These are phyloP conservation scores for Aaosphaeria arxii DNA, from an alignment of 2,329 filamentous ascomycete species.

Conservation along the genomic window DNA sequence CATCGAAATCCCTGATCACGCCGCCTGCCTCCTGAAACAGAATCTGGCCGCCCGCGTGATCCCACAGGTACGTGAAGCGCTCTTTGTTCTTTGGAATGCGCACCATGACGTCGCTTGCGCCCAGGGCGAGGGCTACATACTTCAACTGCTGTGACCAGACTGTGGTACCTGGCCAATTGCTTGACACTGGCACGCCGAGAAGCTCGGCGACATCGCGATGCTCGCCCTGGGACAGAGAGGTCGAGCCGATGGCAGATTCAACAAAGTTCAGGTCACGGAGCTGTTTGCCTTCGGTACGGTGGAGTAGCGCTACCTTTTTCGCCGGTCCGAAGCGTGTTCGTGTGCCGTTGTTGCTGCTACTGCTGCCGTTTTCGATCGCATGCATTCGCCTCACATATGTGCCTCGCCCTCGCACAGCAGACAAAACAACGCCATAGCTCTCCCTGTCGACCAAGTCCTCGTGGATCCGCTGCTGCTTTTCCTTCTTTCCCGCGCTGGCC, in stretches of 20 bases:
- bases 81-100: constrained; percentile 44
- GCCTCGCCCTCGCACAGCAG: constrained; percentile 48
- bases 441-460: constrained; percentile 42
- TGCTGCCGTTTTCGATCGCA: constrained; percentile 2
- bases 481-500: background rate
- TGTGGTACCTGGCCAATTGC: constrained; percentile 47
- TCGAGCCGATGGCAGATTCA: constrained; percentile 43
- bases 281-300: constrained; percentile 17
- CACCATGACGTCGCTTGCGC: constrained; percentile 49
- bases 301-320: constrained; percentile 23
- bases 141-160: constrained; percentile 55
- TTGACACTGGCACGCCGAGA: constrained; percentile 29
- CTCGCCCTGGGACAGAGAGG: constrained; percentile 32
- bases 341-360: too few species aligned
- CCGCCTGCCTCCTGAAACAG: constrained; percentile 52
- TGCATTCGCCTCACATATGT: constrained; percentile 40
- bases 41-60: constrained; percentile 54
- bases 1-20: constrained; percentile 50
- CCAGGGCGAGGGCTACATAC: constrained; percentile 52
- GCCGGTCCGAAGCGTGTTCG: constrained; percentile 28
- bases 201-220: constrained; percentile 36
- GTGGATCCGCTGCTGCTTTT: constrained; percentile 13
- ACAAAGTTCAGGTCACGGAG: constrained; percentile 42
- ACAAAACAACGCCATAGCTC: constrained; percentile 44
- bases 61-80: constrained; percentile 53